phyloP scores from a whole-genome alignment of 108 stramenopile genomes.

The Cyclotella cryptica region DNA sequence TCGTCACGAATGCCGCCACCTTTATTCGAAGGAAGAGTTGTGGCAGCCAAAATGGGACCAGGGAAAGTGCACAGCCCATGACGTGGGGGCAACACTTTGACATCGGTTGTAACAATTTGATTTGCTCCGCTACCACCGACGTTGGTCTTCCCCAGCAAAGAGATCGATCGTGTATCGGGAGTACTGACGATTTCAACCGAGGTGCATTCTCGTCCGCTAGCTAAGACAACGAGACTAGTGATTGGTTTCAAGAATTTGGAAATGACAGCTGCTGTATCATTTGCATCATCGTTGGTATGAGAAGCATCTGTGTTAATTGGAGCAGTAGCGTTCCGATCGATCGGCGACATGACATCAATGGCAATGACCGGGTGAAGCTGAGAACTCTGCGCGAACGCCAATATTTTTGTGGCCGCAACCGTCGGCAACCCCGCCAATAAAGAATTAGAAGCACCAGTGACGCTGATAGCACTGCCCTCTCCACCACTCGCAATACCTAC shows the following conservation, averaged over 20 bases:
- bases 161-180: conserved; percentile 26
- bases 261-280: conserved; percentile 46
- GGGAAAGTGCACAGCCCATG: conserved; percentile 67
- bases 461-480: not conserved
- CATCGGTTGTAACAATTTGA: conserved; percentile 7
- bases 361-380: conserved; percentile 84
- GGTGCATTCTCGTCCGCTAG: conserved; percentile 83
- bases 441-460: conserved; percentile 9
- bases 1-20: not conserved
- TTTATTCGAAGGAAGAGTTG: conserved; percentile 58
- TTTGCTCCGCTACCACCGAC: conserved; percentile 11
- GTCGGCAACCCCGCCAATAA: conserved; percentile 29
- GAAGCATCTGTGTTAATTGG: conserved; percentile 2
- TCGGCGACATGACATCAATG: conserved; percentile 50
- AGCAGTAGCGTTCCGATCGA: conserved; percentile 9
- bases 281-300: conserved; percentile 40
- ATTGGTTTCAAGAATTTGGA: conserved; percentile 28
- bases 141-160: conserved; percentile 16
- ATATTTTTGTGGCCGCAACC: conserved; percentile 53
- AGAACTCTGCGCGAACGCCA: conserved; percentile 74
- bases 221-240: conserved; percentile 59
- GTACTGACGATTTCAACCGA: conserved; percentile 65
- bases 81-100: conserved; percentile 50
- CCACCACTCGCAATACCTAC: conserved; percentile 3
- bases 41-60: conserved; percentile 78